These are phyloP conservation scores for Dissoconium aciculare DNA, from an alignment of 2,329 filamentous ascomycete species.

Conservation along the genomic window DNA sequence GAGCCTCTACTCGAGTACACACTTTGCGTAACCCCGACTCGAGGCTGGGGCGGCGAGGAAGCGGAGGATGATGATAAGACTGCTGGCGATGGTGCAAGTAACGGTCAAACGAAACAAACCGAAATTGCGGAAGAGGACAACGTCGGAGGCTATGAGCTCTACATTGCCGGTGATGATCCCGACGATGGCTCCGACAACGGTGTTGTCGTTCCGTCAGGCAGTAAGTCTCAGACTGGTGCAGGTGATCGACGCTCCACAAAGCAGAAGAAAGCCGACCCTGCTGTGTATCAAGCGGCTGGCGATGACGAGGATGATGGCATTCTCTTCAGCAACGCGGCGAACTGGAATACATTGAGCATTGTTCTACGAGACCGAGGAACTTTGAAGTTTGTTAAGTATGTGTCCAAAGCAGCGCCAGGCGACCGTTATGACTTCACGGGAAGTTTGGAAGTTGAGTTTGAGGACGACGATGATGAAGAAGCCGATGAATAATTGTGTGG, in stretches of 20 bases:
- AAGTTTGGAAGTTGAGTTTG: constrained; percentile 49
- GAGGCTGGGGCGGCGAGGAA: constrained; percentile 66
- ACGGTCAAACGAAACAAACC: constrained; percentile 15
- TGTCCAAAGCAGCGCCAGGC: constrained; percentile 65
- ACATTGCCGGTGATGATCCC: constrained; percentile 68
- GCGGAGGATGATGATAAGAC: constrained; percentile 27
- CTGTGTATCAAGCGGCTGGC: constrained; percentile 60
- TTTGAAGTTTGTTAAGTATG: constrained; percentile 91
- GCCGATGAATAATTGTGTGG: constrained; percentile 14
- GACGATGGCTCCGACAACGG: constrained; percentile 48
- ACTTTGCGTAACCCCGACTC: constrained; percentile 68
- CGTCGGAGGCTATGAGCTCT: constrained; percentile 70
- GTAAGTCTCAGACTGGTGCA: constrained; percentile 30
- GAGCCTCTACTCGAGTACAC: constrained; percentile 75
- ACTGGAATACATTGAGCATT: constrained; percentile 84
- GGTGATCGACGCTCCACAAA: constrained; percentile 28
- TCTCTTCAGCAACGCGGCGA: constrained; percentile 51
- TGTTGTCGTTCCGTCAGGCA: constrained; percentile 22
- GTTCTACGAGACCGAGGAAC: constrained; percentile 77
- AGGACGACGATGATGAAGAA: constrained; percentile 37
- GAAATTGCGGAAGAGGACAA: constrained; percentile 40
- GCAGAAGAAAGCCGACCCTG: constrained; percentile 48
- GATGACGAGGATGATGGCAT: constrained; percentile 61
- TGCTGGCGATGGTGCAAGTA: constrained; percentile 18
- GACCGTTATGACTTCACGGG: constrained; percentile 87